phyloP scores from a whole-genome alignment of 2,329 filamentous ascomycete genomes.

The Blastomyces percursus region DNA sequence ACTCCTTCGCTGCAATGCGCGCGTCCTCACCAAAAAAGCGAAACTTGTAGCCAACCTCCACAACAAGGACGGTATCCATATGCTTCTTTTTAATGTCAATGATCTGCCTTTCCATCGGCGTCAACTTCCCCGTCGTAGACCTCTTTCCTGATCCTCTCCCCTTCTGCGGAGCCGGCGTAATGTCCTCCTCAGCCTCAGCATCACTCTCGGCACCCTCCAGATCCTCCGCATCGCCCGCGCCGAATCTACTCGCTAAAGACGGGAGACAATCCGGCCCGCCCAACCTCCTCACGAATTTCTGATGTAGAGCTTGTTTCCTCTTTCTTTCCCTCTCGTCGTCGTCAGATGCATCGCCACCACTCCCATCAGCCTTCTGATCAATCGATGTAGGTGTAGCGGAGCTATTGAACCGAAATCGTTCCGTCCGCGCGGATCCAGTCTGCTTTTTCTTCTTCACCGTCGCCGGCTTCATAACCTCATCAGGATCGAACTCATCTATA shows the following conservation, averaged over 20 bases:
- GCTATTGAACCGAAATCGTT: conserved; percentile 49
- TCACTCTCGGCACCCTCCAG: conserved; percentile 51
- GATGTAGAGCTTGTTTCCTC: conserved; percentile 62
- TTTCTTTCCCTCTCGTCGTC: conserved; percentile 45
- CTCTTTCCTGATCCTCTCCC: conserved; percentile 46
- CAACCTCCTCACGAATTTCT: conserved; percentile 80
- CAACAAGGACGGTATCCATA: conserved; percentile 76
- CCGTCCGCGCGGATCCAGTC: conserved; percentile 41
- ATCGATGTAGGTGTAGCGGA: conserved; percentile 26
- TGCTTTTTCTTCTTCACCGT: conserved; percentile 17
- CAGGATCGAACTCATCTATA: conserved; percentile 8
- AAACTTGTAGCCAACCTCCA: conserved; percentile 98
- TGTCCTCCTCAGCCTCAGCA: conserved; percentile 48
- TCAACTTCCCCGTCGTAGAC: conserved; percentile 73
- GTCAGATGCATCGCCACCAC: conserved; percentile 26
- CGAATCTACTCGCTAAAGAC: conserved; percentile 48
- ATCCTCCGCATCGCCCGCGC: conserved; percentile 43
- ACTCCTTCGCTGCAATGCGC: conserved; percentile 71
- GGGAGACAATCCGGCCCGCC: conserved; percentile 73
- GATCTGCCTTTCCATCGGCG: conserved; percentile 87
- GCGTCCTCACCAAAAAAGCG: conserved; percentile 96
- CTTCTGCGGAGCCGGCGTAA: conserved; percentile 34
- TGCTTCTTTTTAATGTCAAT: conserved; percentile 89
- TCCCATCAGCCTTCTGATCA: conserved; percentile 23
- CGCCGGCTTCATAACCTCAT: conserved; percentile 6